phyloP scores from a whole-genome alignment of 495 filamentous ascomycete genomes.

The Daldinia decipiens region DNA sequence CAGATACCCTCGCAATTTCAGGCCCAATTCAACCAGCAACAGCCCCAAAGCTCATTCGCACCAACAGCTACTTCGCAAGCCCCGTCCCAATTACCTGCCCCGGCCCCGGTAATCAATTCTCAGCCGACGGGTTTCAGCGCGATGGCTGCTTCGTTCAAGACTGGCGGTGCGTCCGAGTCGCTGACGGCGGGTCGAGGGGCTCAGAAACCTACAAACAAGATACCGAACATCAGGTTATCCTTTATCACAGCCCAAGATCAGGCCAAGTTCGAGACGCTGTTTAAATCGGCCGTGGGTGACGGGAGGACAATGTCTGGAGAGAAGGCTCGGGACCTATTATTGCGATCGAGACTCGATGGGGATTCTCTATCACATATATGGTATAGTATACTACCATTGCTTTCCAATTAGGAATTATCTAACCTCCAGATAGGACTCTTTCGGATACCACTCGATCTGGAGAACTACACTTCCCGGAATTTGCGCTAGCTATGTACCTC shows the following conservation, averaged over 20 bases:
- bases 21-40: constrained; percentile 58
- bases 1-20: constrained; percentile 66
- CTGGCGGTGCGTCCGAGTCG: constrained; percentile 63
- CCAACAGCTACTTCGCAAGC: constrained; percentile 48
- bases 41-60: constrained; percentile 55
- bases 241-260: constrained; percentile 97
- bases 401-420: constrained; percentile 19
- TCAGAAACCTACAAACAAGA: constrained; percentile 65
- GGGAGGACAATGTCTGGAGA: constrained; percentile 87
- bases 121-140: constrained; percentile 78
- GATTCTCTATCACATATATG: constrained; percentile 87
- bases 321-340: constrained; percentile 85
- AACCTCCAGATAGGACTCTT: constrained; percentile 71
- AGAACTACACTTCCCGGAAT: constrained; percentile 96
- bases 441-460: constrained; percentile 97
- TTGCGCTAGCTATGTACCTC: constrained; percentile 98
- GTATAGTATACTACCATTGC: constrained; percentile 55
- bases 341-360: constrained; percentile 87
- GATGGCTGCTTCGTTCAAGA: constrained; percentile 86
- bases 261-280: constrained; percentile 96
- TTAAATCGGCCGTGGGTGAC: constrained; percentile 93
- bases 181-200: constrained; percentile 60
- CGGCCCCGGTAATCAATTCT: constrained; percentile 66
- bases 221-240: constrained; percentile 94
- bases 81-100: constrained; percentile 48